These are phyloP conservation scores for Fusarium pseudocircinatum DNA, from an alignment of 2,329 filamentous ascomycete genomes.

Conservation along the genomic window DNA sequence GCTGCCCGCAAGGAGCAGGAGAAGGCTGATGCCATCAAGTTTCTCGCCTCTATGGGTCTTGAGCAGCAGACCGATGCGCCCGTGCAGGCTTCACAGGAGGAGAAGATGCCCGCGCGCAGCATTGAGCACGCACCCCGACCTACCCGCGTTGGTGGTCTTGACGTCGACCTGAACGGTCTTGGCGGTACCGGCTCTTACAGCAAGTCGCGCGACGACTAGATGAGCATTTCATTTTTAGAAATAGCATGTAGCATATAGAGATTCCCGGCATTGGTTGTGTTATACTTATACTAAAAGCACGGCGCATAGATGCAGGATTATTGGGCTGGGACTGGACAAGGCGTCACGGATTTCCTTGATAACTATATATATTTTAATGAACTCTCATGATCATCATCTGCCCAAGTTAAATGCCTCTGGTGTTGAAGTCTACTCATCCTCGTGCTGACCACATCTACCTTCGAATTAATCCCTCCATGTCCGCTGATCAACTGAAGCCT, in stretches of 20 bases:
- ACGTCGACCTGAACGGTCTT: constrained; percentile 28
- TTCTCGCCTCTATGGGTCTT: constrained; percentile 58
- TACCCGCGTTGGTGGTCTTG: constrained; percentile 17
- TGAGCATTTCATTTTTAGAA: background rate
- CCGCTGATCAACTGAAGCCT: background rate
- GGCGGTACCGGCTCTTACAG: constrained; percentile 19
- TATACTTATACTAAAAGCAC: constrained; percentile 19
- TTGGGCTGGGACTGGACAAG: background rate
- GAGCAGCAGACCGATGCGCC: constrained; percentile 32
- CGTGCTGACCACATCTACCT: too few species aligned
- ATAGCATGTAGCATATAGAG: constrained; percentile 27
- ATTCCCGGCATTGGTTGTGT: constrained; percentile 17
- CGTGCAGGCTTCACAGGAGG: constrained; percentile 2
- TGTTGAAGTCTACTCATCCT: background rate
- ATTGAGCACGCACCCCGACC: constrained; percentile 12
- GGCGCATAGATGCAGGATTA: constrained; percentile 13
- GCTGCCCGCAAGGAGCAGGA: constrained; percentile 63
- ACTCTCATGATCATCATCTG: background rate
- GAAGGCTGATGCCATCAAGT: constrained; percentile 63
- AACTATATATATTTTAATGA: constrained; percentile 15
- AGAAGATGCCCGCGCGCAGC: constrained; percentile 14
- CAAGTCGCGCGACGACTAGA: constrained; percentile 17
- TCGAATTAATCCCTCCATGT: background rate
- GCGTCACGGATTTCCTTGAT: constrained; percentile 14
- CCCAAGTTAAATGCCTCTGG: too few species aligned